Evolutionary conservation across 73 alveolate species (phyloP).

Genomic region (Paramecium sonneborni): DNA sequence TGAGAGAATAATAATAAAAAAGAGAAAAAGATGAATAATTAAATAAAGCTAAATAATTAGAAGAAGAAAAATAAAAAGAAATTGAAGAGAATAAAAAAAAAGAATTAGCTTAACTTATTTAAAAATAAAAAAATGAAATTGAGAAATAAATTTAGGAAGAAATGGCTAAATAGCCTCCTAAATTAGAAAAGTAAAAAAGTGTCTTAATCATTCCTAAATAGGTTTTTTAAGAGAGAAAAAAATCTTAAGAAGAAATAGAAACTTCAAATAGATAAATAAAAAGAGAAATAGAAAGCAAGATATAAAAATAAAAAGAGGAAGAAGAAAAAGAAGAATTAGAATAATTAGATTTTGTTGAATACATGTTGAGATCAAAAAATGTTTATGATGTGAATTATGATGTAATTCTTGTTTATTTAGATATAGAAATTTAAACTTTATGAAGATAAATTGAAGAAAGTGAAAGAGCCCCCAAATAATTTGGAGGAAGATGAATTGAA

Average conservation of each 20-base stretch:
- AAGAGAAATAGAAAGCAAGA: neutral
- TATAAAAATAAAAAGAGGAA: neutral
- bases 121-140: neutral
- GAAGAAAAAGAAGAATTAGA: constrained; percentile 5
- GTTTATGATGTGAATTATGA: constrained; percentile 14
- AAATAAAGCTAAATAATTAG: neutral
- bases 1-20: neutral
- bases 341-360: neutral
- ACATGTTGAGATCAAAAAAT: neutral
- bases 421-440: neutral
- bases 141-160: neutral
- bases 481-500: neutral
- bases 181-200: neutral
- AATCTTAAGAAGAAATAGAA: constrained; percentile 1
- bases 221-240: neutral
- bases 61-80: neutral
- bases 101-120: neutral
- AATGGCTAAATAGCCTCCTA: neutral
- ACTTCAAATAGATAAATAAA: neutral
- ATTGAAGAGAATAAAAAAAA: neutral
- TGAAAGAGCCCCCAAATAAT: neutral
- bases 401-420: neutral
- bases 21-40: neutral
- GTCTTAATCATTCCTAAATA: neutral
- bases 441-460: neutral